Evolutionary conservation across 106 monocot genomes (phyloP).

Genomic region (Dendrobium huoshanense): DNA sequence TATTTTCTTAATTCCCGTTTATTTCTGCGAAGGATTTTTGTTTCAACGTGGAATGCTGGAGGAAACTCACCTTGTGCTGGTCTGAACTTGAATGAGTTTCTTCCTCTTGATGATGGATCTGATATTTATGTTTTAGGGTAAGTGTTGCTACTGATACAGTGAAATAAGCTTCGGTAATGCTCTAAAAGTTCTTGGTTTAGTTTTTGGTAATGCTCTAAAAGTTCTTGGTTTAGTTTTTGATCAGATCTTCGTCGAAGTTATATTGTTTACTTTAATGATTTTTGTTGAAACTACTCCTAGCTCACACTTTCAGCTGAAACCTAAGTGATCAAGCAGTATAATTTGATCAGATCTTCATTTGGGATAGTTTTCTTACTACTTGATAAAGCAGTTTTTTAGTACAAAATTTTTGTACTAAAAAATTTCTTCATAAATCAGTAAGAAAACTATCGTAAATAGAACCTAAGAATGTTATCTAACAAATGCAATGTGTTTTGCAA

Average conservation of each 20-base stretch:
- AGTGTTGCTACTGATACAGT: neutral
- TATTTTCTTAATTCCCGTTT: neutral
- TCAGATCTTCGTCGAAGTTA: neutral
- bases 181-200: neutral
- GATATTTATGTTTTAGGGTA: slow-evolving; percentile 84
- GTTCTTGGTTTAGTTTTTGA: neutral
- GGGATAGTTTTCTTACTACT: no score
- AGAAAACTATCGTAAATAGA: no score
- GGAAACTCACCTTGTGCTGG: slow-evolving; percentile 51
- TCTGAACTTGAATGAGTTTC: slow-evolving; percentile 57
- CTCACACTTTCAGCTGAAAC: no score
- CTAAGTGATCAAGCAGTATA: no score
- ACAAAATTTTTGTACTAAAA: no score
- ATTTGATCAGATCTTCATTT: no score
- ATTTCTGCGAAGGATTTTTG: slow-evolving; percentile 40
- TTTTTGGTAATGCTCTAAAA: neutral
- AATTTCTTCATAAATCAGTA: no score
- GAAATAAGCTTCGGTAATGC: neutral
- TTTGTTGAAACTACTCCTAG: no score
- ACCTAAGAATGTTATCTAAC: no score
- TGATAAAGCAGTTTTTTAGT: no score
- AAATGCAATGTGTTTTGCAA: no score
- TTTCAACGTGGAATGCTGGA: slow-evolving; percentile 77
- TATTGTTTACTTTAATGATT: no score
- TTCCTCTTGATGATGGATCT: slow-evolving; percentile 43